A percentile compares a stretch with the other conserved stretches of the same genome.
These are phyloP conservation scores for Nakazawaea pomicola DNA, from an alignment of 805 yeast species.

Conservation along the genomic window DNA sequence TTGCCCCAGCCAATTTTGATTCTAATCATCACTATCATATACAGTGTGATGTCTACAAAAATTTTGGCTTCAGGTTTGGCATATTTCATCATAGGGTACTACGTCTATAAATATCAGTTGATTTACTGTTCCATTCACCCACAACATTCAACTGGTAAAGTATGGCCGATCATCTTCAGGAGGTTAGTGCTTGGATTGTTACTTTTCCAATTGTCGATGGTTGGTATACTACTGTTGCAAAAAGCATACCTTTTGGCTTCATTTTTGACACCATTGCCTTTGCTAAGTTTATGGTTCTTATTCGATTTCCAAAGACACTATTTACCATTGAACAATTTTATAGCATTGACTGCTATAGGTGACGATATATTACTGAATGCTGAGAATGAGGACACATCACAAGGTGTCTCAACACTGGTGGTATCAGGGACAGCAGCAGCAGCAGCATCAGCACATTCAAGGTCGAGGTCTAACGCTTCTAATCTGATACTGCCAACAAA, in stretches of 20 bases:
- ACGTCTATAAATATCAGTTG: constrained; percentile 58
- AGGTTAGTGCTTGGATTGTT: constrained; percentile 76
- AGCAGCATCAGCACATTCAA: not conserved
- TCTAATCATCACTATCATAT: constrained; percentile 52
- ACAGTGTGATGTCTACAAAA: constrained; percentile 58
- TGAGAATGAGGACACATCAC: not conserved
- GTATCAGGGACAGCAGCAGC: not conserved
- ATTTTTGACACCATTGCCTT: constrained; percentile 70
- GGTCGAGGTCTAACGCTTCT: not conserved
- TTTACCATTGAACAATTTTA: constrained; percentile 75
- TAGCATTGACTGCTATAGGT: constrained; percentile 11
- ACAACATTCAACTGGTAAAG: constrained; percentile 62
- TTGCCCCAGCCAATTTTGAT: constrained; percentile 59
- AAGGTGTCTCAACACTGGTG: no score
- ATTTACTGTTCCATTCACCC: constrained; percentile 59
- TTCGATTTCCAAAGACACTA: constrained; percentile 82
- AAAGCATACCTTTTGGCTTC: constrained; percentile 74
- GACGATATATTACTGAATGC: not conserved
- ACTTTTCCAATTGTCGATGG: constrained; percentile 87
- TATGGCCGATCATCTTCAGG: constrained; percentile 84
- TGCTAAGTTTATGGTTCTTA: constrained; percentile 56
- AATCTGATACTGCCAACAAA: constrained; percentile 18
- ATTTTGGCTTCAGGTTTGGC: constrained; percentile 54
- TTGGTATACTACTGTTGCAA: constrained; percentile 76
- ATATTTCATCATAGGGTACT: constrained; percentile 51